These are phyloP conservation scores for Sparassis latifolia DNA, from an alignment of 1,284 basidiomycete species.

Conservation along the genomic window DNA sequence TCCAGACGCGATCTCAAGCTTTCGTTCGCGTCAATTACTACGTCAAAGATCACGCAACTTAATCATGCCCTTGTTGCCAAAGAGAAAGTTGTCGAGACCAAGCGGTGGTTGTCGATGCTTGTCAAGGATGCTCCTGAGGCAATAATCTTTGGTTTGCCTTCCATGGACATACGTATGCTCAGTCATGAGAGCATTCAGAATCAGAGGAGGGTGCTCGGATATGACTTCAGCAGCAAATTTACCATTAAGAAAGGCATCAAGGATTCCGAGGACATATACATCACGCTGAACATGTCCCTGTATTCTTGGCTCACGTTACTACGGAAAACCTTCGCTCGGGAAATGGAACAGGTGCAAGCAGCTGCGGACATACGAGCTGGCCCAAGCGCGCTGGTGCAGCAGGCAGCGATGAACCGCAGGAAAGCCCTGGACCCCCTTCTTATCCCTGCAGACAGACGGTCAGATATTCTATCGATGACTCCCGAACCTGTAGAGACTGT, in stretches of 20 bases:
- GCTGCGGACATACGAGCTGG: conserved; percentile 43
- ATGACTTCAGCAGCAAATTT: conserved; percentile 72
- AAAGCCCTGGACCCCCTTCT: conserved; percentile 13
- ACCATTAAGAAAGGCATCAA: conserved; percentile 43
- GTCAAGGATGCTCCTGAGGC: conserved; percentile 56
- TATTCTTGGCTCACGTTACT: conserved; percentile 76
- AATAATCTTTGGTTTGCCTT: conserved; percentile 69
- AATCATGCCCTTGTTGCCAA: conserved; percentile 38
- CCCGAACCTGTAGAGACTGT: neutral
- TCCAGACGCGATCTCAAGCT: conserved; percentile 58
- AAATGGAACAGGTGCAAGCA: conserved; percentile 66
- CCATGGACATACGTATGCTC: conserved; percentile 73
- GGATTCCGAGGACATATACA: conserved; percentile 68
- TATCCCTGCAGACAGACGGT: conserved; percentile 2
- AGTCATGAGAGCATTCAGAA: conserved; percentile 52
- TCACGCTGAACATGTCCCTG: conserved; percentile 72
- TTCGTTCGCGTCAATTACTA: conserved; percentile 67
- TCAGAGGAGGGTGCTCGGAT: conserved; percentile 38
- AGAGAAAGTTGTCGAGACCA: conserved; percentile 34
- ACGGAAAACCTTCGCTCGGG: conserved; percentile 64
- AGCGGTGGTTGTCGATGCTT: conserved; percentile 49
- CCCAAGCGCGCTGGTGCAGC: conserved; percentile 6
- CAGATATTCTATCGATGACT: neutral
- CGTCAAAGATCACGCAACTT: conserved; percentile 61
- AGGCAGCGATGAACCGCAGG: conserved; percentile 14